Evolutionary conservation across 1,284 basidiomycete species (phyloP), one percentile per base, ranked within the genome.

Genomic region (Abortiporus biennis): DNA sequence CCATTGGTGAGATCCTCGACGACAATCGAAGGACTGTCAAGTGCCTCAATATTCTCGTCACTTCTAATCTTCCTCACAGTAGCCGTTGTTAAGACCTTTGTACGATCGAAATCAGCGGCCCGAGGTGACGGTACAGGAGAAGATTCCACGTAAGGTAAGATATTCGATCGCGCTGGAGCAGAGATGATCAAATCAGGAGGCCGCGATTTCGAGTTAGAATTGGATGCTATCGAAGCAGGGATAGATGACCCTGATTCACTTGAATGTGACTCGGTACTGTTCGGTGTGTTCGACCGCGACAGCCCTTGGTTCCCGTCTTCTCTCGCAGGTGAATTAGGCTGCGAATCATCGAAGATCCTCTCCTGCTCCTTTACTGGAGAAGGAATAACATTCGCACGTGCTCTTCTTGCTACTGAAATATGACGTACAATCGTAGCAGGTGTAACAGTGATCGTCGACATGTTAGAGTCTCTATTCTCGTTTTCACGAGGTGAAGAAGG

Each of bases 361-460:
- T 37, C 36, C 5, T 51, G 49, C 1, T 45, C 29, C 25, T 38
- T 52, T 29, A 48, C 44, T 8, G 57, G 58, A 12, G 57, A 55
- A 29, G 46, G 33, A 9, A 61, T 45, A 32, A 59, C 47, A 35
- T 60, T 59, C 27, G 55, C 57, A 25, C 57, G 50, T 12, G 53
- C 58, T 16, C 54, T 52, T 39, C 52, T 57, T 20, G 49, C 58
- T 24, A 62, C 49, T 2, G 58, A 50, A 13, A 54, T 55, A 11
- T 52, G 50, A 8, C 50, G 39, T 20, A 58, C 53, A 33, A 62
- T 62, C 22, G 58, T 62, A 11, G 60, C 60, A 12, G 58, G 57
- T 33, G 56, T 58, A n/a, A 62, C 55, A 3, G 60, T 62, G 49
- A 58, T 54, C 3, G 58, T 62, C n/a, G 58, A 61, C 39, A 59